Base-by-base conservation (phyloP, 2,329 filamentous ascomycete species). In the Pseudogymnoascus destructans region DNA sequence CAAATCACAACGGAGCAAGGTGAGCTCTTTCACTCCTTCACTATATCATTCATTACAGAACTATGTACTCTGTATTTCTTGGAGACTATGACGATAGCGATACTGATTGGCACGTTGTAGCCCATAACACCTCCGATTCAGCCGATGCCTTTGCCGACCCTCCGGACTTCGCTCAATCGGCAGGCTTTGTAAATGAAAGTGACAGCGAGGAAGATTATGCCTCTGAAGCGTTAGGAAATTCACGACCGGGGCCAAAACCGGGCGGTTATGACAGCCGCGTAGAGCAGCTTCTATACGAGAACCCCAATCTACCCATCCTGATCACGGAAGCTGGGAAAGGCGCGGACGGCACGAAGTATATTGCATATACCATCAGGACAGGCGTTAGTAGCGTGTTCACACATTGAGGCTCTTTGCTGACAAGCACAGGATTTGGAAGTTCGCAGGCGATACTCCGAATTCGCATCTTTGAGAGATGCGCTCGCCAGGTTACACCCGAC, bases 301-400 rank as follows among this genome's bases (percentile, higher is more conserved):
- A 95, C 63, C 91, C 90, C 0, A 86, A 92, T 58, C 79, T 95
- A 64, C 85, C 89, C 61, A 95, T 98, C 63, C 72, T 95, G 61
- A 98, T 98, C 65, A 92, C 87, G 1, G 88, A 95, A 69, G 93
- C 95, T 3, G 93, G 93, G 60, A 98, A 98, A 80, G 96, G 92
- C 72, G 74, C 85, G 62, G 92, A 97, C 71, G 90, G 90, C 58
- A 90, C 91, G 13, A 86, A 89, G 73, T 96, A 89, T 69, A 98
- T 98, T 67, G 91, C 95, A 33, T 98, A 98, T 73, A 96, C 92
- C 9, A 97, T 98, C 67, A 82, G 89, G 63, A 97, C 93, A 38
- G 92, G 90, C 55, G 91, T 95, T 84, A 19, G 30, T 56, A 21
- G 57, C 60, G 46, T 9, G 3, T 8, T 30, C 15, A 2, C 7